phyloP scores from a whole-genome alignment of 441 rosid species.

The Gossypium schwendimanii region DNA sequence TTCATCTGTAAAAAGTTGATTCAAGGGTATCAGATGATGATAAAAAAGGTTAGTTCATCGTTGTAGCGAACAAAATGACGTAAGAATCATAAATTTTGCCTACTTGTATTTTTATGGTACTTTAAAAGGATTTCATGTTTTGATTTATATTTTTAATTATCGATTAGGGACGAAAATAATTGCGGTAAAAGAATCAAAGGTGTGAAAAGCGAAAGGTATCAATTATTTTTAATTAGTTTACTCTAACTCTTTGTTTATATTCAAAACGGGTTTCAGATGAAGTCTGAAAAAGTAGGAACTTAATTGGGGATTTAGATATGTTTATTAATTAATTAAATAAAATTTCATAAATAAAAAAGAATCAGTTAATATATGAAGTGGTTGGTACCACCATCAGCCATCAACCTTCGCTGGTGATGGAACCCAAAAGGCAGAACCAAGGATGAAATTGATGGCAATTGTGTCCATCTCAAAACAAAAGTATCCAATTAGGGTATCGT shows the following conservation, averaged over 20 bases:
- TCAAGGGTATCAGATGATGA: neutral
- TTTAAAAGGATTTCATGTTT: too few relatives aligned
- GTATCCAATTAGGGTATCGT: neutral
- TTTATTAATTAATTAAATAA: neutral
- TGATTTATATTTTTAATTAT: too few relatives aligned
- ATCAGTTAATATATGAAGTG: neutral
- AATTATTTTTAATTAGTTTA: neutral
- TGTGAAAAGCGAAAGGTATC: neutral
- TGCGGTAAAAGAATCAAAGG: neutral
- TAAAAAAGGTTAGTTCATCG: neutral
- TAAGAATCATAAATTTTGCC: conserved; percentile 11
- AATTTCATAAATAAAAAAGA: neutral
- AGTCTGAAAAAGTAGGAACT: too few relatives aligned
- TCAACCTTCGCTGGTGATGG: neutral
- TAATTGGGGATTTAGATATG: neutral
- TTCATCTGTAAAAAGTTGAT: neutral
- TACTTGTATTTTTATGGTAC: too few relatives aligned
- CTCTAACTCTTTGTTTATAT: neutral
- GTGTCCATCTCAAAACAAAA: neutral
- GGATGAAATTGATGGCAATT: neutral
- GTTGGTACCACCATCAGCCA: neutral
- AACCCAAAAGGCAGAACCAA: conserved; percentile 18
- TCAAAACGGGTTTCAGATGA: neutral
- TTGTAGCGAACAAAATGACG: neutral
- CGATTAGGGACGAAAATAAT: too few relatives aligned